These are phyloP conservation scores for Pseudognaphalium luteoalbum DNA, from an alignment of 129 eudicot species.

Conservation along the genomic window DNA sequence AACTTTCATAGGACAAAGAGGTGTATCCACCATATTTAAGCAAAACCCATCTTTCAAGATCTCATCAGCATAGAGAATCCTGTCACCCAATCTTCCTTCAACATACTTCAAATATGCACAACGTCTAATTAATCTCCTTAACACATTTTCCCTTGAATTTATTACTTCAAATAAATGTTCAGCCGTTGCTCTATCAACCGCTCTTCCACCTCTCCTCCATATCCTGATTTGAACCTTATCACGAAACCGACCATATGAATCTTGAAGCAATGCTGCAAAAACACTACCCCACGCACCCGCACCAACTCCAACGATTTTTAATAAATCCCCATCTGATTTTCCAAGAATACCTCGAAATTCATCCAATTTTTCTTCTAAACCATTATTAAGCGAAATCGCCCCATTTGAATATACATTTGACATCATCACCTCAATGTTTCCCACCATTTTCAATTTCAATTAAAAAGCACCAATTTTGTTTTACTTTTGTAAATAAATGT, in stretches of 20 bases:
- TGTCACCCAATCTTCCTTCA: conserved; percentile 60
- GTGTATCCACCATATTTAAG: conserved; percentile 65
- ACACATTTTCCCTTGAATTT: conserved; percentile 59
- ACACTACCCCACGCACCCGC: conserved; percentile 84
- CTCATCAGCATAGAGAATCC: conserved; percentile 63
- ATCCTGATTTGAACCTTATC: conserved; percentile 59
- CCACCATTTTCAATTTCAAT: conserved; percentile 49
- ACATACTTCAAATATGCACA: conserved; percentile 69
- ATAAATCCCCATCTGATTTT: conserved; percentile 51
- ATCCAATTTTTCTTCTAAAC: conserved; percentile 55
- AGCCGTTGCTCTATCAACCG: conserved; percentile 52
- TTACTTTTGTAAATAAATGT: background rate
- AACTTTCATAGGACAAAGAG: conserved; percentile 60
- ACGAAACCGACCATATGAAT: conserved; percentile 54
- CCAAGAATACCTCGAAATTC: conserved; percentile 57
- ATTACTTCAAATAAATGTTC: conserved; percentile 59
- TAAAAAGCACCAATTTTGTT: background rate
- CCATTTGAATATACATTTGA: conserved; percentile 39
- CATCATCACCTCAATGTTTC: conserved; percentile 51
- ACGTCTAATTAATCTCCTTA: conserved; percentile 56
- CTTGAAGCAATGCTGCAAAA: conserved; percentile 63
- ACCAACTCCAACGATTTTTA: conserved; percentile 60
- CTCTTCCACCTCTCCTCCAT: conserved; percentile 61
- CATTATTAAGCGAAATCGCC: conserved; percentile 25
- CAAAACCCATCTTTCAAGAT: conserved; percentile 69